Conservation (phyloP, 768 basidiomycete species). For the Omphalotus guepiniiformis region DNA sequence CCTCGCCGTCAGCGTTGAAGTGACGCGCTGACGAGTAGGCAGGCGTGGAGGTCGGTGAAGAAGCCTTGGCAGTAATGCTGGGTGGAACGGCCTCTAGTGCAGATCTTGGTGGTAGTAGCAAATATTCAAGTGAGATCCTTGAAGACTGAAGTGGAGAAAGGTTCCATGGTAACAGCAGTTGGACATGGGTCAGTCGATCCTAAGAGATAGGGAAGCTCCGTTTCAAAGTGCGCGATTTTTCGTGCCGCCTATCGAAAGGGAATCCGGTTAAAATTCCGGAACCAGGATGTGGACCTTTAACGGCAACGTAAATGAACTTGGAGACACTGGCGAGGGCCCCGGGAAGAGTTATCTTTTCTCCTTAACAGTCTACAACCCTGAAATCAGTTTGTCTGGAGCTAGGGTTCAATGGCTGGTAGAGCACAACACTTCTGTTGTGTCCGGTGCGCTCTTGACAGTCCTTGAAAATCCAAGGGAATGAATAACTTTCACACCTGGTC, state of each 20-base stretch:
- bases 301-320: constrained; percentile 68
- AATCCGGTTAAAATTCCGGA: constrained; percentile 77
- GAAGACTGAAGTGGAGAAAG: constrained; percentile 88
- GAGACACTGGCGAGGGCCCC: constrained; percentile 61
- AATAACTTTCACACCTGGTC: constrained; percentile 66
- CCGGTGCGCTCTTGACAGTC: constrained; percentile 66
- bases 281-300: constrained; percentile 68
- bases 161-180: constrained; percentile 86
- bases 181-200: constrained; percentile 82
- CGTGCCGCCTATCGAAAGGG: constrained; percentile 69
- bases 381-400: constrained; percentile 73
- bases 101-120: constrained; percentile 89
- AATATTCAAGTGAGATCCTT: constrained; percentile 85
- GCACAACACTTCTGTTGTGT: constrained; percentile 67
- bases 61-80: constrained; percentile 74
- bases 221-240: constrained; percentile 64
- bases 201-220: constrained; percentile 32
- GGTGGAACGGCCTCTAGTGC: constrained; percentile 77
- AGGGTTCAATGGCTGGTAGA: constrained; percentile 71
- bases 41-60: constrained; percentile 75
- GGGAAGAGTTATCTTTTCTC: constrained; percentile 80
- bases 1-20: constrained; percentile 72
- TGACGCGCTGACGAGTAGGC: constrained; percentile 73
- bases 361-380: constrained; percentile 70
- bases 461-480: constrained; percentile 76